Evolutionary conservation across 2,329 filamentous ascomycete species (phyloP).

Genomic region (Xylaria sp.): DNA sequence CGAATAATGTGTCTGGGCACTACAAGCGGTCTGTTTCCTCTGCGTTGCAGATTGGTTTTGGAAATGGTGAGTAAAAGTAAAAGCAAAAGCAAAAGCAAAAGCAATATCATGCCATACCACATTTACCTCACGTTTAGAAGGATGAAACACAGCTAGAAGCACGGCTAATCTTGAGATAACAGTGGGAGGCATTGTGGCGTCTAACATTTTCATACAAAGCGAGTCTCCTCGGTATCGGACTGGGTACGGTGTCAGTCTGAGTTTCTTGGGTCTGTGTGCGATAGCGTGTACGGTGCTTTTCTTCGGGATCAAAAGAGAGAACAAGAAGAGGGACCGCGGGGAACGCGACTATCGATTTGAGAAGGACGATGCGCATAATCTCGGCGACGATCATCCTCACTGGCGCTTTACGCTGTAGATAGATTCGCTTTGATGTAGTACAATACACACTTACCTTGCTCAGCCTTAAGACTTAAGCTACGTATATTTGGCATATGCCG

Average conservation of each 20-base stretch:
- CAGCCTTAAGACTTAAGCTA: too few relatives aligned
- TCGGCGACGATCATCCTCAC: constrained; percentile 47
- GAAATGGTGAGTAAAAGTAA: constrained; percentile 51
- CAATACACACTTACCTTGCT: background rate
- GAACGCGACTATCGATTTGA: constrained; percentile 40
- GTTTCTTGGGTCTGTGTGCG: constrained; percentile 51
- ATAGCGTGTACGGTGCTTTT: constrained; percentile 42
- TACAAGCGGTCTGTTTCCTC: constrained; percentile 61
- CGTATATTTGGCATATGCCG: too few relatives aligned
- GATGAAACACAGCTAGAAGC: too few relatives aligned
- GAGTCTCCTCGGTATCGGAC: constrained; percentile 56
- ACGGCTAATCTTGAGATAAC: background rate
- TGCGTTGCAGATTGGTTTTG: constrained; percentile 57
- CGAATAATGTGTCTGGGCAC: constrained; percentile 62
- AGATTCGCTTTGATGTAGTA: background rate
- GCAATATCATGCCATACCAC: background rate
- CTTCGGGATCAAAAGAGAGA: constrained; percentile 43
- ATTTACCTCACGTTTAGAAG: background rate
- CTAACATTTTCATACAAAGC: constrained; percentile 55
- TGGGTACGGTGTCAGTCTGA: constrained; percentile 56
- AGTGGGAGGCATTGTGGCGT: constrained; percentile 54
- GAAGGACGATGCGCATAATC: constrained; percentile 42
- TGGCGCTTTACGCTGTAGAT: constrained; percentile 41
- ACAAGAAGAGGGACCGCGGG: constrained; percentile 43
- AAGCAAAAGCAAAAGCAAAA: too few relatives aligned